Conservation (phyloP, 2,329 filamentous ascomycete species). For the Claviceps pusilla region DNA sequence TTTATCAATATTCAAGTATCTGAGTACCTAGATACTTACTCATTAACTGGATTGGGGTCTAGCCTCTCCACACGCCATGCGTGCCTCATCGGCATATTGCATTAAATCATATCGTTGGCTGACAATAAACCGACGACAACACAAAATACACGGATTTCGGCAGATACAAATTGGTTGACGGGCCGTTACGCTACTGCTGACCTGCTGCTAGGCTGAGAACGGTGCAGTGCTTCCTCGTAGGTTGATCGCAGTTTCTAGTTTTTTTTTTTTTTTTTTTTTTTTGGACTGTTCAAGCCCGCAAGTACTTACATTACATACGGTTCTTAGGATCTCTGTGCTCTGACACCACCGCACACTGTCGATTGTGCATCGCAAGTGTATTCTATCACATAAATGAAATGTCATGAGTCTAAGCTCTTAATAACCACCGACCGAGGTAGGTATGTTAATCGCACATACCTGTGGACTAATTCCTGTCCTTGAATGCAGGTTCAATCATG, state of each 20-base stretch:
- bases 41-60: background rate
- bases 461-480: background rate
- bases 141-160: background rate
- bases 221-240: background rate
- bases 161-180: background rate
- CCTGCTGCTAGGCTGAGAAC: background rate
- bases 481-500: background rate
- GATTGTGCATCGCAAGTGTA: no score
- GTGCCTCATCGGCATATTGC: background rate
- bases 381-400: background rate
- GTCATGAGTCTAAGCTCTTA: background rate
- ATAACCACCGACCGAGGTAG: no score
- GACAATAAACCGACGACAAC: background rate
- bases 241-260: background rate
- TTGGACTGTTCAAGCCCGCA: background rate
- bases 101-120: no score
- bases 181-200: background rate
- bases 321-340: no score
- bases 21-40: background rate
- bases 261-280: background rate
- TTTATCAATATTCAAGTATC: no score
- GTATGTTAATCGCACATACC: background rate
- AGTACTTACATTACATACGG: no score
- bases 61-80: background rate
- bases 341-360: no score